Conservation (phyloP, 2,329 filamentous ascomycete species). For the Huntiella bhutanensis region DNA sequence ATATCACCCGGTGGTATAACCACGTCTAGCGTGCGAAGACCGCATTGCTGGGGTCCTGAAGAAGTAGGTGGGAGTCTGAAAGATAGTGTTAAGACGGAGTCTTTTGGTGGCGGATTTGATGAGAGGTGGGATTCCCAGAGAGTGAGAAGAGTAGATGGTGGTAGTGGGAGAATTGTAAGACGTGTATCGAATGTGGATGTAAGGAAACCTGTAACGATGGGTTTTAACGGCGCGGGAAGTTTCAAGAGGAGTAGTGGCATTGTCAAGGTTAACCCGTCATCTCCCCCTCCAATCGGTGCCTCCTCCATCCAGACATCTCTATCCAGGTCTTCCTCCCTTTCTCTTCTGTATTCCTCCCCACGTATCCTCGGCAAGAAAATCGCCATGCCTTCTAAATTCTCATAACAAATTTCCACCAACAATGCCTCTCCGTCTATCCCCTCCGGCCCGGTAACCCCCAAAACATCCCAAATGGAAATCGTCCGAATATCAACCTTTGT, state of each 20-base stretch:
- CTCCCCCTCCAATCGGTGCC: neutral
- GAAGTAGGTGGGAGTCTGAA: slow-evolving; percentile 27
- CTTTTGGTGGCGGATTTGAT: slow-evolving; percentile 20
- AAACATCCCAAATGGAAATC: slow-evolving; percentile 17
- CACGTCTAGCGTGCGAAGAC: slow-evolving; percentile 29
- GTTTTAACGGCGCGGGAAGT: slow-evolving; percentile 34
- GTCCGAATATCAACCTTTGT: slow-evolving; percentile 29
- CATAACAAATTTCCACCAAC: slow-evolving; percentile 33
- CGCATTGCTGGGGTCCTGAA: slow-evolving; percentile 15
- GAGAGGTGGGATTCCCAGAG: slow-evolving; percentile 34
- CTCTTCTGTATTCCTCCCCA: neutral
- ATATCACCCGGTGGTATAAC: slow-evolving; percentile 31
- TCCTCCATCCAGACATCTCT: slow-evolving; percentile 1
- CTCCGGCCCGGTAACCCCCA: neutral
- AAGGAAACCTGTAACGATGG: slow-evolving; percentile 31
- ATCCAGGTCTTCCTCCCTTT: neutral
- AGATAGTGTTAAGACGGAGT: slow-evolving; percentile 31
- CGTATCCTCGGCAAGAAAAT: slow-evolving; percentile 25
- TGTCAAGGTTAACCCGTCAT: slow-evolving; percentile 16
- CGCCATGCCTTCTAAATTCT: slow-evolving; percentile 31
- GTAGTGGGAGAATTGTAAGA: slow-evolving; percentile 29
- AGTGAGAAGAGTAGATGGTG: slow-evolving; percentile 29
- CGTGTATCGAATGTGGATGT: slow-evolving; percentile 36
- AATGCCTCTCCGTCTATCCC: slow-evolving; percentile 12
- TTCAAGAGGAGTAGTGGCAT: slow-evolving; percentile 35